Conservation (phyloP, 257 asterid species). For the Plectranthus barbatus region DNA sequence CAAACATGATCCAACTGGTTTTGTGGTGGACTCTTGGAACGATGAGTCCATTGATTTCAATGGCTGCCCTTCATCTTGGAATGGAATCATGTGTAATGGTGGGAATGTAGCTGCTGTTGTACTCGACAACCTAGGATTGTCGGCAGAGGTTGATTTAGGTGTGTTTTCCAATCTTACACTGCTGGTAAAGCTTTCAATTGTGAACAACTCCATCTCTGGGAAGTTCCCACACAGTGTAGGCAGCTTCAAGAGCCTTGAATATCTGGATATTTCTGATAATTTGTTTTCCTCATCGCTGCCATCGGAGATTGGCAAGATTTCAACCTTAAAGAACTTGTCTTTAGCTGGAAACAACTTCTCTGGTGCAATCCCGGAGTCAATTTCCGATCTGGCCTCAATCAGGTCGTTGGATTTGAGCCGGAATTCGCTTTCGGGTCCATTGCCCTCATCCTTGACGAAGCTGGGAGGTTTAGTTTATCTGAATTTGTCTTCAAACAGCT, state of each 20-base stretch:
- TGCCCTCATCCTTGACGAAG: constrained; percentile 52
- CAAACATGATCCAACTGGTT: constrained; percentile 87
- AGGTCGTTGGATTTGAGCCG: constrained; percentile 67
- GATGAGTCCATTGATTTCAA: constrained; percentile 95
- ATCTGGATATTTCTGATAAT: constrained; percentile 72
- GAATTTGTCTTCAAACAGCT: constrained; percentile 59
- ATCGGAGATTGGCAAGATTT: constrained; percentile 50
- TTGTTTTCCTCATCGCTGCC: constrained; percentile 65
- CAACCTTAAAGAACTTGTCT: constrained; percentile 56
- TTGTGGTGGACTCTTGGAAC: constrained; percentile 80
- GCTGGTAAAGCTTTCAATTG: constrained; percentile 83
- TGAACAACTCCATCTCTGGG: constrained; percentile 78
- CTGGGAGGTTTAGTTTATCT: constrained; percentile 55
- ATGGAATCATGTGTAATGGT: constrained; percentile 92
- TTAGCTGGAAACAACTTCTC: constrained; percentile 81
- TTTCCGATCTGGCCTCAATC: constrained; percentile 53
- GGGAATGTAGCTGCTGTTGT: constrained; percentile 93
- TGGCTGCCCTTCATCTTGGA: constrained; percentile 98
- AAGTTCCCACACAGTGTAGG: constrained; percentile 44
- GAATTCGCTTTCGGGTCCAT: constrained; percentile 61
- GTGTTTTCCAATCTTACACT: constrained; percentile 69
- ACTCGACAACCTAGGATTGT: constrained; percentile 66
- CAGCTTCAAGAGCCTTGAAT: constrained; percentile 63
- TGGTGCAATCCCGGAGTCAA: constrained; percentile 59
- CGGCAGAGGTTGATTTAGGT: constrained; percentile 66